phyloP scores from a whole-genome alignment of 495 filamentous ascomycete species.

The Eremomyces bilateralis region DNA sequence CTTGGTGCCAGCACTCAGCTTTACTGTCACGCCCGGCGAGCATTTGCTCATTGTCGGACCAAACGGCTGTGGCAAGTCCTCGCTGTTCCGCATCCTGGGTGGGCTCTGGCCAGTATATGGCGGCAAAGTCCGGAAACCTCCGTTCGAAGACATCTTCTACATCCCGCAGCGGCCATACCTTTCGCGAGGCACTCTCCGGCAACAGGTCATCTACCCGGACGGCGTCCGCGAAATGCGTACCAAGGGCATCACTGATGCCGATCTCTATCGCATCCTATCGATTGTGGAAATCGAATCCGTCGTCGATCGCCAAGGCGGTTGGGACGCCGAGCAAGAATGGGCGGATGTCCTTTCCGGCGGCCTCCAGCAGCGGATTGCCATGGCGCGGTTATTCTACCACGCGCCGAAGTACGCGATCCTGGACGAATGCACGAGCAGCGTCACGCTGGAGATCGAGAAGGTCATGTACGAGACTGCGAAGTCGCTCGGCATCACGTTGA shows the following conservation, averaged over 20 bases:
- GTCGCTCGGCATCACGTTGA: slow-evolving; percentile 69
- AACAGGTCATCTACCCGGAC: slow-evolving; percentile 95
- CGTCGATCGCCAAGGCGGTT: slow-evolving; percentile 61
- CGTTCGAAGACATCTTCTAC: slow-evolving; percentile 85
- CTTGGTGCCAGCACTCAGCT: slow-evolving; percentile 61
- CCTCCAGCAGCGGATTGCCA: slow-evolving; percentile 90
- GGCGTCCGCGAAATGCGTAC: slow-evolving; percentile 65
- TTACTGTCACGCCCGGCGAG: slow-evolving; percentile 63
- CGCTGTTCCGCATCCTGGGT: slow-evolving; percentile 84
- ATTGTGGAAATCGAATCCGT: slow-evolving; percentile 65
- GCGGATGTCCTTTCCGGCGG: slow-evolving; percentile 74
- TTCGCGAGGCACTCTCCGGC: slow-evolving; percentile 65
- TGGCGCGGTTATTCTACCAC: slow-evolving; percentile 95
- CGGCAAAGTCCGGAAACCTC: slow-evolving; percentile 73
- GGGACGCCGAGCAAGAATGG: slow-evolving; percentile 96
- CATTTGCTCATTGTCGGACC: slow-evolving; percentile 91
- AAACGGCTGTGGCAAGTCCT: slow-evolving; percentile 93
- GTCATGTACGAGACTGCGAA: slow-evolving; percentile 96
- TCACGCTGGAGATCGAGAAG: slow-evolving; percentile 83
- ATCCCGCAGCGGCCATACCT: slow-evolving; percentile 93
- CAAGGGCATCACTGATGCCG: slow-evolving; percentile 63
- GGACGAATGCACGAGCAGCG: slow-evolving; percentile 86
- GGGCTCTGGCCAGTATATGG: slow-evolving; percentile 99
- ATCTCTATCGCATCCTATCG: slow-evolving; percentile 53
- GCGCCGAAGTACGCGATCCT: slow-evolving; percentile 78